Evolutionary conservation across 768 basidiomycete species (phyloP), one percentile per base, ranked within the genome.

Genomic region (Amanita rimosa): DNA sequence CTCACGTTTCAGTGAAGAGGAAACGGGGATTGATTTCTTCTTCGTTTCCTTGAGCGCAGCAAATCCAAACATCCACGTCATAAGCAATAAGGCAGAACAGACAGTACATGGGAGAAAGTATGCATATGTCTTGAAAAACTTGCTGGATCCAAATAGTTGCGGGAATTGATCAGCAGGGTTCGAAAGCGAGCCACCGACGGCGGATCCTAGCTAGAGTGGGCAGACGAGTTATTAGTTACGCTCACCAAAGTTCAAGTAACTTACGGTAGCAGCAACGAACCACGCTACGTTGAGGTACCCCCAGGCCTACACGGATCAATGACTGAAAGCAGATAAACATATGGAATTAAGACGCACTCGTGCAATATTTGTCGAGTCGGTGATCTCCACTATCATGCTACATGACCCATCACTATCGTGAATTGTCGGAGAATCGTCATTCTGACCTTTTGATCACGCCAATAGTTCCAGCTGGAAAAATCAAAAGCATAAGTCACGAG

Each of bases 401-500:
- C 5, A 9, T 36, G 1, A 4, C 10, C 17, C 2, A 36, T 46
- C 7, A 17, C 7, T 11, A 36, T 3, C 5, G n/a, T 17, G 35
- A 17, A 27, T 13, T n/a, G 11, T 26, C 6, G 31, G 9, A 19
- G 19, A 11, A 1, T 19, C 24, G 40, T 19, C 10, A 19, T 26
- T 37, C 16, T 11, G 50, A 36, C 73, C 70, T 71, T 59, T 83
- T 86, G 35, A 84, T 74, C 3, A 87, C 76, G 1, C 84, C 81
- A 40, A 79, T 74, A 50, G 85, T 75, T 36, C 75, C 75, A 62
- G 71, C 73, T 71, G 47, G 24, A 58, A 26, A n/a, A 7, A 27
- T 13, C 36, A 43, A 5, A 36, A 45, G 42, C 24, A 31, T 31
- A 24, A 5, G 22, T n/a, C n/a, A 31, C 10, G 29, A 31, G 29